Conservation (phyloP, 2,329 filamentous ascomycete genomes). For the Aspergillus oerlinghausenensis region DNA sequence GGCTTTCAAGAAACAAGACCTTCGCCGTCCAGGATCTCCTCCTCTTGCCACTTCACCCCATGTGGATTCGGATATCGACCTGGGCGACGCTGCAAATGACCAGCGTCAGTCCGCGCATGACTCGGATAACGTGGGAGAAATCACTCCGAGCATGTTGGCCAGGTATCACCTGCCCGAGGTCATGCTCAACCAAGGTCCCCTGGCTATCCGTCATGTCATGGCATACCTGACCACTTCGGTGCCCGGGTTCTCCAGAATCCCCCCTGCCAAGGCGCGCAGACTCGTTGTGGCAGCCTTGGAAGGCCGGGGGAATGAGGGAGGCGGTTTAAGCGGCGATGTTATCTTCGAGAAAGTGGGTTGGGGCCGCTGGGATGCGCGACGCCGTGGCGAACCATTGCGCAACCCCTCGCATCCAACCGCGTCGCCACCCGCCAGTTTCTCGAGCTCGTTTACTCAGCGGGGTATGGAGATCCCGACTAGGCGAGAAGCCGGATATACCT, state of each 20-base stretch:
- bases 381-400: conserved; percentile 56
- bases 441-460: conserved; percentile 40
- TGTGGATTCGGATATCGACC: conserved; percentile 82
- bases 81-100: conserved; percentile 61
- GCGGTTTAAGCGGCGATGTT: conserved; percentile 53
- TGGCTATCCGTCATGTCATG: conserved; percentile 94
- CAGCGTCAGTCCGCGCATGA: conserved; percentile 45
- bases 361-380: conserved; percentile 89
- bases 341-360: conserved; percentile 91
- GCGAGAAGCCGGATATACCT: conserved; percentile 37
- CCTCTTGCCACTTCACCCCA: conserved; percentile 44
- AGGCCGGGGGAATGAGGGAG: conserved; percentile 60
- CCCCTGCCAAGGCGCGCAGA: conserved; percentile 82
- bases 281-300: conserved; percentile 90
- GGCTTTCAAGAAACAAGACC: conserved; percentile 63
- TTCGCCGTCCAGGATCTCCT: conserved; percentile 34
- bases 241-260: conserved; percentile 84
- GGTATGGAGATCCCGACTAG: conserved; percentile 46
- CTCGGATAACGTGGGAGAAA: conserved; percentile 71
- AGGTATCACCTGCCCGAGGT: conserved; percentile 89
- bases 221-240: conserved; percentile 89
- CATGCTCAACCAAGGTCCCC: conserved; percentile 78
- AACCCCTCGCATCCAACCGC: conserved; percentile 26
- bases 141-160: conserved; percentile 79
- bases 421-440: conserved; percentile 51